Base-by-base conservation (phyloP, 139 green algal genomes). In the Micractinium sp. region DNA sequence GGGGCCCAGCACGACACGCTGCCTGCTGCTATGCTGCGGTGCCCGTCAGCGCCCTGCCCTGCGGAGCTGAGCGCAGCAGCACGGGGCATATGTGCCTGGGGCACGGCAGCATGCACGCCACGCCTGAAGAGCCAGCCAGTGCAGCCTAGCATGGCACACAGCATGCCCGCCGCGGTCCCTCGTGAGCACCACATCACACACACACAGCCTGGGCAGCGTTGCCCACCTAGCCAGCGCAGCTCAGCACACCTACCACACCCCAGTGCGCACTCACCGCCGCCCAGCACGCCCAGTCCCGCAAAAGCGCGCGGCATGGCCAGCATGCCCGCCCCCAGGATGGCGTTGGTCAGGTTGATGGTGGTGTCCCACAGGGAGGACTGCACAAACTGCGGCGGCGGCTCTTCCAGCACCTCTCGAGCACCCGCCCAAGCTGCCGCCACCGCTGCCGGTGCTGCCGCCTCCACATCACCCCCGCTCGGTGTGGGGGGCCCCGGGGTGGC, bases 231-330 rank as follows among this genome's bases (percentile, higher is more conserved):
- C n/a, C n/a, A n/a, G n/a, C n/a, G 16, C 33, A 47, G 33, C 74
- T n/a, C 77, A 61, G 0, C 38, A 31, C 31, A 25, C 15, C 35
- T 47, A 33, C 74, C 5, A 12, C 33, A 25, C 16, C 74, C 25
- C 39, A 56, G 7, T 56, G 47, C 47, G 1, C 4, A 14, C n/a
- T 22, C 73, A 35, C 36, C 53, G 60, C 87, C 87, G 15, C 78
- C 78, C 27, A 81, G 16, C 69, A 90, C 38, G 13, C 87, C 87
- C 33, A 90, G 63, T 14, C 76, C 87, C 23, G 81, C 87, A 47
- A 56, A 90, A 2, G 80, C 78, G 53, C 81, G 87, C 13, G 87
- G 87, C 56, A 90, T 71, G n/a, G 87, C 79, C 27, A 90, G 80
- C 69, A 90, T 60, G 76, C 87, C 87, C 0, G 87, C 87, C 0